Base-by-base conservation (phyloP, 176 grass and related monocot genomes). In the Raddia guianensis region DNA sequence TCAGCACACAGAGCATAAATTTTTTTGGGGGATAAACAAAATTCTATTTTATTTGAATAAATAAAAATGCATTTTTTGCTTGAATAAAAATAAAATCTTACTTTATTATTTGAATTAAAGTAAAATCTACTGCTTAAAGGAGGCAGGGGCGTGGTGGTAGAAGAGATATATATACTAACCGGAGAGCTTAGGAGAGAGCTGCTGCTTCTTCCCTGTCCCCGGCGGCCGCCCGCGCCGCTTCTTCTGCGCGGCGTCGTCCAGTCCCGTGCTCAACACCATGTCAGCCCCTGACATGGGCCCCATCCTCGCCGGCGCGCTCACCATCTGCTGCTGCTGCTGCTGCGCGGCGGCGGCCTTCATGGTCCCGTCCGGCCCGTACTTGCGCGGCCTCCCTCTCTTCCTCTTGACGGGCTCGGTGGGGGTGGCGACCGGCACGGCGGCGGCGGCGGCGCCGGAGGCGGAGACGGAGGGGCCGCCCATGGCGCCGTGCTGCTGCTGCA, bases 341-440 rank as follows among this genome's bases (percentile, higher is more conserved):
- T 58, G 5, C 15, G 68, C 12, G 4, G 69, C 19, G 2, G 87
- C n/a, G 20, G 65, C 20, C 33, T 74, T 87, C 82, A 86, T 85
- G 55, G 86, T 89, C 12, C 91, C 94, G 67, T 97, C 94, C 2
- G 89, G 89, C 11, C 89, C 89, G 74, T 97, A 97, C 82, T 97
- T 97, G 54, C 94, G 84, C 18, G 91, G 94, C 61, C 94, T 75
- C 18, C 94, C 94, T 52, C 94, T 27, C 69, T 93, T 97, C 34
- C 91, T 82, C 68, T 91, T 97, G 15, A 97, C 75, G 2, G 70
- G 83, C 32, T 86, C 74, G 9, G 81, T 75, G 11, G 14, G 49
- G 32, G 14, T 67, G 12, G 9, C 2, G 1, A 33, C 70, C 15
- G 63, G 71, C 63, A 74, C 21, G 1, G 32, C 20, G 44, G 9